Evolutionary conservation across 805 yeast species (phyloP).

Genomic region (Grigorovia yakushimaensis): DNA sequence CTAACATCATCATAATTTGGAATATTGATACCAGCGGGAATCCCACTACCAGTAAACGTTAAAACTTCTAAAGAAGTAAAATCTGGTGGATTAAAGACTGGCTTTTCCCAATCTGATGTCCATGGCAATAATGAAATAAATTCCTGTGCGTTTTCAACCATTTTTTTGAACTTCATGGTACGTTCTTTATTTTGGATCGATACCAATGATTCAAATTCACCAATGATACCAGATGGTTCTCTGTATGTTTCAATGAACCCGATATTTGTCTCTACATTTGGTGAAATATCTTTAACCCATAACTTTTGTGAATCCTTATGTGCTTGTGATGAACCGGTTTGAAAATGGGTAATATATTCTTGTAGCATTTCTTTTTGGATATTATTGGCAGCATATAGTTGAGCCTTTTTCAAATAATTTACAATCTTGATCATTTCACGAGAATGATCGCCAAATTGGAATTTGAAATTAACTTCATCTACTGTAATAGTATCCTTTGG

Average conservation of each 20-base stretch:
- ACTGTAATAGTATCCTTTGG: constrained; percentile 37
- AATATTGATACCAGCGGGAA: constrained; percentile 88
- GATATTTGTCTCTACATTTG: constrained; percentile 67
- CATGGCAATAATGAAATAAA: constrained; percentile 69
- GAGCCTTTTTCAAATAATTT: constrained; percentile 46
- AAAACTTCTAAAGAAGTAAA: constrained; percentile 84
- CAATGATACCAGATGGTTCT: constrained; percentile 85
- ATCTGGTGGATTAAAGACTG: constrained; percentile 83
- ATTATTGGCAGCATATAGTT: constrained; percentile 58
- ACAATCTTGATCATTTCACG: constrained; percentile 54
- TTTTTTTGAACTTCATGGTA: constrained; percentile 64
- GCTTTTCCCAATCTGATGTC: constrained; percentile 68
- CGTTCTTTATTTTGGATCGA: constrained; percentile 85
- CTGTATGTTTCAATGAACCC: constrained; percentile 91
- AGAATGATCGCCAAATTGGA: constrained; percentile 63
- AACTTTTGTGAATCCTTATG: constrained; percentile 75
- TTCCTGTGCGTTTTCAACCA: constrained; percentile 57
- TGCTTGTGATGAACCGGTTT: constrained; percentile 74
- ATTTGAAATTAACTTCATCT: constrained; percentile 37
- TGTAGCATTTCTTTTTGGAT: constrained; percentile 59
- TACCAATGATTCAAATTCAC: constrained; percentile 89
- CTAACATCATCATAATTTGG: constrained; percentile 90
- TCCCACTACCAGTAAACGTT: constrained; percentile 82
- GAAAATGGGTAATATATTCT: constrained; percentile 58
- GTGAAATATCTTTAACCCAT: constrained; percentile 85